phyloP scores from a whole-genome alignment of 2,329 filamentous ascomycete species.

The Ceratocystiopsis brevicomis region DNA sequence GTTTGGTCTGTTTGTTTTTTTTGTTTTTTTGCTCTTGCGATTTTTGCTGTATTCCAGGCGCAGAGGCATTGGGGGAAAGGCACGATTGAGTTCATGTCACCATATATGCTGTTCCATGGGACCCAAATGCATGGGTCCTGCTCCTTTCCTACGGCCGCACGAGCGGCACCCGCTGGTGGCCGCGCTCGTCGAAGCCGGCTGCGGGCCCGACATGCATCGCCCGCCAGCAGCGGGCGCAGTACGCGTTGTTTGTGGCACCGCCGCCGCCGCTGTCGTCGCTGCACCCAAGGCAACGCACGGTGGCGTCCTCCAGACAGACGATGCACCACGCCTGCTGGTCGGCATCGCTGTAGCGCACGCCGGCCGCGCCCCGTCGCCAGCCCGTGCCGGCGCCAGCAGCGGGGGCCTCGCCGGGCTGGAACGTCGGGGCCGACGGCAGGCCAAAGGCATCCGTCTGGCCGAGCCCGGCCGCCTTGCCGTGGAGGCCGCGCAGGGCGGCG shows the following conservation, averaged over 20 bases:
- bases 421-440: conserved; percentile 31
- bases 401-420: conserved; percentile 25
- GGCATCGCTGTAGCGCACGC: conserved; percentile 39
- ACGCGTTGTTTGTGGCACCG: conserved; percentile 24
- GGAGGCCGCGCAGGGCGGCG: conserved; percentile 27
- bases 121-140: no score
- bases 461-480: conserved; percentile 8
- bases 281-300: conserved; percentile 54
- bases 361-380: conserved; percentile 12
- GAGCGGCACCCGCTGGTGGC: conserved; percentile 48
- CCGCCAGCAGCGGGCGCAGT: conserved; percentile 62
- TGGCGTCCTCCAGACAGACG: conserved; percentile 65
- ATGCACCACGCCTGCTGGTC: conserved; percentile 64
- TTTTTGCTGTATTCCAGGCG: no score
- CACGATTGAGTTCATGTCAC: no score
- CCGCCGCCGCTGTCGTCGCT: conserved; percentile 30
- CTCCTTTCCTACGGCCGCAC: neutral
- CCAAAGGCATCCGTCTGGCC: conserved; percentile 18
- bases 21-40: neutral
- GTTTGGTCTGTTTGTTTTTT: neutral
- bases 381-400: neutral
- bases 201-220: conserved; percentile 57
- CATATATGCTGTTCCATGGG: no score
- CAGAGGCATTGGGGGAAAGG: neutral
- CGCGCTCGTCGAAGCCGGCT: conserved; percentile 51